A percentile compares a stretch with the other conserved stretches of the same genome.
Evolutionary conservation across 768 basidiomycete species (phyloP).

Genomic region (Xanthoconium stramineum): DNA sequence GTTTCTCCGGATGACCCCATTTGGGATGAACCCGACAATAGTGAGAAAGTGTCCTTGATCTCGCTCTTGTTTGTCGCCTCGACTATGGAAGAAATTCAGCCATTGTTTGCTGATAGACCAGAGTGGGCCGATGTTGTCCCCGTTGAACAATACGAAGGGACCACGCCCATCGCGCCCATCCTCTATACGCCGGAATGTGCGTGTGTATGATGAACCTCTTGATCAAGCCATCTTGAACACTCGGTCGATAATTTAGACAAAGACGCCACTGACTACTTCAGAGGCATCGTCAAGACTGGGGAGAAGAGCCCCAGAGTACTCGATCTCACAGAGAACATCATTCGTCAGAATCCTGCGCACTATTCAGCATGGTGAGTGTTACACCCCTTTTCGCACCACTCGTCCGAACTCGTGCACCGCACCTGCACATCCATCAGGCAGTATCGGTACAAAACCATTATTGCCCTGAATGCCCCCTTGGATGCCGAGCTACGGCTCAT

Average conservation of each 20-base stretch:
- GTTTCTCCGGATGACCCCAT: neutral
- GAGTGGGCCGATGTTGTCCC: conserved; percentile 84
- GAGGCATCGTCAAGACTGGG: conserved; percentile 70
- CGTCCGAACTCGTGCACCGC: neutral
- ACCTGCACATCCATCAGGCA: conserved; percentile 56
- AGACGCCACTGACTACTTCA: conserved; percentile 91
- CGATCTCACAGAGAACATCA: conserved; percentile 83
- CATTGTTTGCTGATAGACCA: conserved; percentile 55
- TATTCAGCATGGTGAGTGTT: conserved; percentile 87
- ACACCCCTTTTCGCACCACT: neutral
- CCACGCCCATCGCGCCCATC: conserved; percentile 84
- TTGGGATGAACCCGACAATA: too few relatives aligned
- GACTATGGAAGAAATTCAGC: conserved; percentile 14
- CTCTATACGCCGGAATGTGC: conserved; percentile 86
- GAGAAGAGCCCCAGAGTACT: conserved; percentile 84
- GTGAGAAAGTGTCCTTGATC: too few relatives aligned
- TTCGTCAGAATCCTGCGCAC: conserved; percentile 91
- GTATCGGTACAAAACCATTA: conserved; percentile 86
- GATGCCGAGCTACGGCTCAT: conserved; percentile 79
- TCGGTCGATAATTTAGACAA: conserved; percentile 56
- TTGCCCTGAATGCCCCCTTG: conserved; percentile 64
- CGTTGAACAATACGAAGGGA: conserved; percentile 74
- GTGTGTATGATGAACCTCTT: conserved; percentile 29
- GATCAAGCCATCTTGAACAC: conserved; percentile 5
- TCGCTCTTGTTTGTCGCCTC: too few relatives aligned